phyloP scores from a whole-genome alignment of 768 basidiomycete genomes.

The Tulasnella sp. region DNA sequence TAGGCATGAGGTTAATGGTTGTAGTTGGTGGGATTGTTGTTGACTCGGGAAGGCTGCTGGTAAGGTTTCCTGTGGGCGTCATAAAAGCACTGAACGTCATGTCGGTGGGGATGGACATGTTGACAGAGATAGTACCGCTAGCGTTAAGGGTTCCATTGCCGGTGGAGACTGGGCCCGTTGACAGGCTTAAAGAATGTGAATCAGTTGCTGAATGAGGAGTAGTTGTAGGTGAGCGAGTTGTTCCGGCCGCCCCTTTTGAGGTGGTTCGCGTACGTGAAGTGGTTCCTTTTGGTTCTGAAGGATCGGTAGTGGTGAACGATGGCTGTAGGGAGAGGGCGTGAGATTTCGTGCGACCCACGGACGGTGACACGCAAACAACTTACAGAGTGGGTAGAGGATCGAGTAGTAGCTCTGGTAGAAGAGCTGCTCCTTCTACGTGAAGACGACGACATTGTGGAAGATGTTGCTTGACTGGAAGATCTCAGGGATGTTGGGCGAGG shows the following conservation, averaged over 20 bases:
- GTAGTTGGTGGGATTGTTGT: not conserved
- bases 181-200: not conserved
- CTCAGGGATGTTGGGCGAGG: not conserved
- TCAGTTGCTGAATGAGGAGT: not conserved
- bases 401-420: not conserved
- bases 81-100: not conserved
- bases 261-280: not conserved
- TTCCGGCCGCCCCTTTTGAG: not conserved
- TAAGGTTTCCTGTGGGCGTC: not conserved
- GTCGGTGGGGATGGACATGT: not conserved
- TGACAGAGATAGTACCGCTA: not conserved
- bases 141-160: not conserved
- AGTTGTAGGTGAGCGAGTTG: not conserved
- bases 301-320: not conserved
- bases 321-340: not conserved
- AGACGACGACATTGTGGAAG: not conserved
- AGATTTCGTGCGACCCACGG: not conserved
- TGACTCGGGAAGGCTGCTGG: not conserved
- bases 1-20: not conserved
- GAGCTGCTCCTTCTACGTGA: not conserved
- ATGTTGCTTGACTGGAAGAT: not conserved
- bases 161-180: not conserved
- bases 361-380: not conserved
- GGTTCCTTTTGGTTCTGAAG: not conserved
- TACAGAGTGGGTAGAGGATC: not conserved